Evolutionary conservation across 2,329 filamentous ascomycete species (phyloP).

Genomic region (Colletotrichum lupini): DNA sequence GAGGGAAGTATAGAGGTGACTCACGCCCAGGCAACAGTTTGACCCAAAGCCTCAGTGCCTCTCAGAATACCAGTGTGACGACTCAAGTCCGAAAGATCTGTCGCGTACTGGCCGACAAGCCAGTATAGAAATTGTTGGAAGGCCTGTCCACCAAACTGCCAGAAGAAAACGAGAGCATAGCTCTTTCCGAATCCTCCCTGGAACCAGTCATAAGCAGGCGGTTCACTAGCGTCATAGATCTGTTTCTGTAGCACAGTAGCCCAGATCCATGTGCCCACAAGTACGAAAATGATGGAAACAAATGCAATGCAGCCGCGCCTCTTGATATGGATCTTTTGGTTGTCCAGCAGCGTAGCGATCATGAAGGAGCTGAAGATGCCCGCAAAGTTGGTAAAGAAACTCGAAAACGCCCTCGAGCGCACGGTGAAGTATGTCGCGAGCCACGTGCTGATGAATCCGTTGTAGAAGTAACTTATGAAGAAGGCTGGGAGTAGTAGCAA

Average conservation of each 20-base stretch:
- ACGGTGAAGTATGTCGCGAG: slow-evolving; percentile 22
- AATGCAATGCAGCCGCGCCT: slow-evolving; percentile 11
- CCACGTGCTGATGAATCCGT: slow-evolving; percentile 25
- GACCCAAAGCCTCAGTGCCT: slow-evolving; percentile 13
- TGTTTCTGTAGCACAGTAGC: slow-evolving; percentile 18
- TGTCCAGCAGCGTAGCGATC: slow-evolving; percentile 11
- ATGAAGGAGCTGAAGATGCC: slow-evolving; percentile 22
- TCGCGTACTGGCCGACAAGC: slow-evolving; percentile 23
- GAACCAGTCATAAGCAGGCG: slow-evolving; percentile 17
- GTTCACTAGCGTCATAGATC: slow-evolving; percentile 3
- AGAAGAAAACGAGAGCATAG: slow-evolving; percentile 20
- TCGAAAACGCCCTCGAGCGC: slow-evolving; percentile 17
- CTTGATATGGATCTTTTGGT: slow-evolving; percentile 15
- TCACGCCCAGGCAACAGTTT: slow-evolving; percentile 23
- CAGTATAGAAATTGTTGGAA: slow-evolving; percentile 21
- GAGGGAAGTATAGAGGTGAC: background rate
- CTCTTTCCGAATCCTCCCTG: slow-evolving; percentile 6
- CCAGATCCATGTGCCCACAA: slow-evolving; percentile 16
- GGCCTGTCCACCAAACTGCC: slow-evolving; percentile 23
- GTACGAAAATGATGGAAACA: slow-evolving; percentile 8
- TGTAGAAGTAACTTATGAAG: slow-evolving; percentile 24
- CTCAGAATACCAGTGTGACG: slow-evolving; percentile 18
- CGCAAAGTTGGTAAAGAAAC: slow-evolving; percentile 21
- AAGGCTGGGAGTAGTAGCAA: slow-evolving; percentile 14
- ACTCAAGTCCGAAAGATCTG: slow-evolving; percentile 20